Conservation (phyloP, 2,329 filamentous ascomycete genomes). For the Cadophora malorum region DNA sequence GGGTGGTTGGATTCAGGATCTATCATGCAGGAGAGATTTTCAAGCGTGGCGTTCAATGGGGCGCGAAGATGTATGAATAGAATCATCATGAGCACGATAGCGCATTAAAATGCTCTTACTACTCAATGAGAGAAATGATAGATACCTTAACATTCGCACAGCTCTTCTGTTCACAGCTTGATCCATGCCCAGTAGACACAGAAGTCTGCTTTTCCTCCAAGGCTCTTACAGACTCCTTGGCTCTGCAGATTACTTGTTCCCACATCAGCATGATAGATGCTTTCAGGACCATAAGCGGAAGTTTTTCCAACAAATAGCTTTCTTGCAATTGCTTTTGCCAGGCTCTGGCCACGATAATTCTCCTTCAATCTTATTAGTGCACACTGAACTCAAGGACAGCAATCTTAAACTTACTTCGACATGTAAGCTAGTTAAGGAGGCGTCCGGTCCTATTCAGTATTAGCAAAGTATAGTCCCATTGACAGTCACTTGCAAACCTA, state of each 20-base stretch:
- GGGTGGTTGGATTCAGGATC: conserved; percentile 16
- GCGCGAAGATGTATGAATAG: conserved; percentile 22
- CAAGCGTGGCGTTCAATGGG: conserved; percentile 35
- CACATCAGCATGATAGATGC: conserved; percentile 68
- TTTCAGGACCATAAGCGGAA: conserved; percentile 53
- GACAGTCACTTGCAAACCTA: conserved; percentile 22
- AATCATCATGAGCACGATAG: background rate
- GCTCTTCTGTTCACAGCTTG: conserved; percentile 4
- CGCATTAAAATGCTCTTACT: background rate
- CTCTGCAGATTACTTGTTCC: conserved; percentile 65
- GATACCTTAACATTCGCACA: background rate
- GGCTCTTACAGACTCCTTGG: conserved; percentile 64
- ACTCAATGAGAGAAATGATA: background rate
- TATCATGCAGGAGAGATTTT: conserved; percentile 16
- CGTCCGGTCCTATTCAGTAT: conserved; percentile 57
- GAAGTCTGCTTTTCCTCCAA: conserved; percentile 57
- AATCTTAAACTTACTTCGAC: conserved; percentile 53
- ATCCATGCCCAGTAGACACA: conserved; percentile 56
- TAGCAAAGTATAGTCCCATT: too few relatives aligned
- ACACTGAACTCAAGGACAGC: background rate
- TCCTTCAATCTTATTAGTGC: conserved; percentile 45
- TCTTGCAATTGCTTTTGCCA: conserved; percentile 66
- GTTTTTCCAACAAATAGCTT: conserved; percentile 63
- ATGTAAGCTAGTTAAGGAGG: conserved; percentile 65
- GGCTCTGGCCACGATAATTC: conserved; percentile 63